Conservation (phyloP, 2,329 filamentous ascomycete genomes). For the Beauveria medogensis region DNA sequence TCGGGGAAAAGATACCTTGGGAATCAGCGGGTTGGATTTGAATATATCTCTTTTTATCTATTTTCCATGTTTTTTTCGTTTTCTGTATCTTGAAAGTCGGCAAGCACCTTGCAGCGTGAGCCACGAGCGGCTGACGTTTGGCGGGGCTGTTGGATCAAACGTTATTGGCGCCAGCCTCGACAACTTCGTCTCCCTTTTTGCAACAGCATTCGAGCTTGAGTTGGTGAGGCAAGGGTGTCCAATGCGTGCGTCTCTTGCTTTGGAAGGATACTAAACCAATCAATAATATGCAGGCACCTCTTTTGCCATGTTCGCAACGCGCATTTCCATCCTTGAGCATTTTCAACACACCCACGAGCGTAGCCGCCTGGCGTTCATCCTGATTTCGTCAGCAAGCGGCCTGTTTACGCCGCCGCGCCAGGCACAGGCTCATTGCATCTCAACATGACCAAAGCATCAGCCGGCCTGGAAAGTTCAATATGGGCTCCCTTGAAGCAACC, state of each 20-base stretch:
- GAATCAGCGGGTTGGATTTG: constrained; percentile 1
- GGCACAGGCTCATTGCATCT: not conserved
- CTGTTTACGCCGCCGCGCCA: not conserved
- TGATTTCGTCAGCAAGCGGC: not conserved
- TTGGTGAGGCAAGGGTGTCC: not conserved
- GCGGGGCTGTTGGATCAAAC: not conserved
- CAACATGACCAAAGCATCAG: not conserved
- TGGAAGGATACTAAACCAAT: not conserved
- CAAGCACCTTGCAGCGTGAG: no score
- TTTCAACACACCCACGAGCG: not conserved
- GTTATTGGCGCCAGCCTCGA: not conserved
- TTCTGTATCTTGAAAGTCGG: no score
- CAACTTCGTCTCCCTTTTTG: not conserved
- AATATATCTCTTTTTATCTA: no score
- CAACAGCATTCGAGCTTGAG: not conserved
- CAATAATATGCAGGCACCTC: not conserved
- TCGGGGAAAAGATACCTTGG: constrained; percentile 10
- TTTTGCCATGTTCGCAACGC: not conserved
- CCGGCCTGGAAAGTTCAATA: constrained; percentile 2
- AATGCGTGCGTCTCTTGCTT: not conserved
- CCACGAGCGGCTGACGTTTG: not conserved
- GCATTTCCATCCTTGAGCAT: not conserved
- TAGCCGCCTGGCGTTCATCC: not conserved
- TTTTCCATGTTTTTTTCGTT: no score
- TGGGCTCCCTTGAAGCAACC: constrained; percentile 7